A percentile compares a stretch with the other conserved stretches of the same genome.
Conservation (phyloP, 306 rosid species). For the Inga leiocalycina region DNA sequence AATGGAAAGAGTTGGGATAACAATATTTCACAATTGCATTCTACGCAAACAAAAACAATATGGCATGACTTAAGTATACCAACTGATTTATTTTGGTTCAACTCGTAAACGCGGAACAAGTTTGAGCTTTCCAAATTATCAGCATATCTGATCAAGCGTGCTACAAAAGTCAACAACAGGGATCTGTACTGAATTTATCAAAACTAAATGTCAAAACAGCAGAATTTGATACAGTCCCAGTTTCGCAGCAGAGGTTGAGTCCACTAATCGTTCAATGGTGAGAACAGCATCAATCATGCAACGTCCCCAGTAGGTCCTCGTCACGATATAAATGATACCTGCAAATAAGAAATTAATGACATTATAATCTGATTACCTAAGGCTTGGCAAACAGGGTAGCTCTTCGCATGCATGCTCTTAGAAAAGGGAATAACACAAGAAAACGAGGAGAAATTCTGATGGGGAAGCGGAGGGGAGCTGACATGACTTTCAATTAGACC, state of each 20-base stretch:
- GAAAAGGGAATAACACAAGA: background rate
- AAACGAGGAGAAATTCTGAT: background rate
- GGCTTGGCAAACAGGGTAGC: conserved; percentile 6
- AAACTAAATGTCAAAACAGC: conserved; percentile 27
- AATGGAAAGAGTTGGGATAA: background rate
- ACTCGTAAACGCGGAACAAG: background rate
- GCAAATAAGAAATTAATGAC: conserved; percentile 8
- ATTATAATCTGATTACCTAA: conserved; percentile 14
- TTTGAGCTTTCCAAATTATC: background rate
- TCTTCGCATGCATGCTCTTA: background rate
- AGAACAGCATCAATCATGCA: conserved; percentile 50
- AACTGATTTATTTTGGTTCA: background rate
- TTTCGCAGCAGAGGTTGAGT: conserved; percentile 10
- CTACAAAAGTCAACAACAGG: background rate
- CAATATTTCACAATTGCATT: background rate
- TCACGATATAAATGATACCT: conserved; percentile 58
- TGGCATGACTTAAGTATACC: background rate
- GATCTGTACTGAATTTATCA: background rate
- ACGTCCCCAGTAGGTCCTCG: conserved; percentile 57
- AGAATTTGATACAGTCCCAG: conserved; percentile 14
- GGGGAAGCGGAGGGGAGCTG: background rate
- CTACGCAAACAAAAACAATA: background rate
- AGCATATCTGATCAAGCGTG: background rate
- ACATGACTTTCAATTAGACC: background rate
- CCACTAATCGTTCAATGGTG: background rate